A percentile compares a stretch with the other conserved stretches of the same genome.
Evolutionary conservation across 2,329 filamentous ascomycete genomes (phyloP).

Genomic region (Alternaria incomplexa): DNA sequence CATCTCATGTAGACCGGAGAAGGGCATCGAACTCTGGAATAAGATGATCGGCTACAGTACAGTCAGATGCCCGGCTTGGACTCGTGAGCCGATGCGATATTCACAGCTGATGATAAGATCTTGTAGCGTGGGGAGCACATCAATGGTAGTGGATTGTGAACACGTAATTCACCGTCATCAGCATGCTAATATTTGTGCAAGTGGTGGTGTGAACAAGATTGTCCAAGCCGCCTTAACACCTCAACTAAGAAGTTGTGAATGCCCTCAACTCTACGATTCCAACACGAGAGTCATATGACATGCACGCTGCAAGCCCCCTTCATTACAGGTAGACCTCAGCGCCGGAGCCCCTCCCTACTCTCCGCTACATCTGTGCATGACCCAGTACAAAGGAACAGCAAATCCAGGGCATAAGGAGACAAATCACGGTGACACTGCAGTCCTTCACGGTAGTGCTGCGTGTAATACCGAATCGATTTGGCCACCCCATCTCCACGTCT

Average conservation of each 20-base stretch:
- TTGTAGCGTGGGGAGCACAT: neutral
- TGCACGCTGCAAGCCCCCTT: conserved; percentile 17
- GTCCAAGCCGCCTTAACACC: conserved; percentile 1
- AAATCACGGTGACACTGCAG: conserved; percentile 33
- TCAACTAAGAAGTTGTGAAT: conserved; percentile 4
- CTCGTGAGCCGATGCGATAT: neutral
- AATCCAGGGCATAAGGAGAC: conserved; percentile 32
- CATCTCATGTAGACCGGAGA: neutral
- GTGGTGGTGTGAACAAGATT: neutral
- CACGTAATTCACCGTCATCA: neutral
- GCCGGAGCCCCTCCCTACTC: conserved; percentile 33
- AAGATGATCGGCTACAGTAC: neutral
- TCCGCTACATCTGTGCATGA: conserved; percentile 30
- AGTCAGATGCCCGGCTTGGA: neutral
- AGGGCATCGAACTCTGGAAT: neutral
- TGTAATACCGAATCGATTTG: conserved; percentile 28
- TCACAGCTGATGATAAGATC: neutral
- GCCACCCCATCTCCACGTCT: conserved; percentile 18
- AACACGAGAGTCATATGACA: conserved; percentile 7
- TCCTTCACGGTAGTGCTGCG: conserved; percentile 27
- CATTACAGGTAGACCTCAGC: conserved; percentile 13
- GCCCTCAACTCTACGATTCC: conserved; percentile 2
- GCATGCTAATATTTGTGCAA: neutral
- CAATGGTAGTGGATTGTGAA: neutral
- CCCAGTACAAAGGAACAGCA: conserved; percentile 19